phyloP scores from a whole-genome alignment of 2,329 filamentous ascomycete species.

The Thermothelomyces thermophilus region DNA sequence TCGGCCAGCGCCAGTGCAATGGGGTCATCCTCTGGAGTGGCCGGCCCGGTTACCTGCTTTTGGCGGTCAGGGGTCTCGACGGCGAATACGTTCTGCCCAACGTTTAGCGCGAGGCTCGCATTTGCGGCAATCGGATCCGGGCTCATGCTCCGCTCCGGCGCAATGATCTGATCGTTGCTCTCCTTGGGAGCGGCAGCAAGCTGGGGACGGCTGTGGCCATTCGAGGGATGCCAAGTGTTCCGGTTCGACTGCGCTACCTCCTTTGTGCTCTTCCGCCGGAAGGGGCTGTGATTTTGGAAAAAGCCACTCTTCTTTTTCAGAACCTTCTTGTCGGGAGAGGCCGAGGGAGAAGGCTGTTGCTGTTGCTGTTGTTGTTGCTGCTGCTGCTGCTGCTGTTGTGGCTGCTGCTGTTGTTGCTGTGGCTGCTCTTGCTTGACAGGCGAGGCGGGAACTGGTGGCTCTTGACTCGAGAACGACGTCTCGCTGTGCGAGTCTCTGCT shows the following conservation, averaged over 20 bases:
- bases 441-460: slow-evolving; percentile 56
- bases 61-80: slow-evolving; percentile 71
- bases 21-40: slow-evolving; percentile 65
- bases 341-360: slow-evolving; percentile 26
- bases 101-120: slow-evolving; percentile 85
- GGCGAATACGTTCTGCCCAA: slow-evolving; percentile 93
- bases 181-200: slow-evolving; percentile 12
- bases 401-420: not conserved
- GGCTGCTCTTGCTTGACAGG: slow-evolving; percentile 57
- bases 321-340: slow-evolving; percentile 58
- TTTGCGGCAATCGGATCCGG: slow-evolving; percentile 86
- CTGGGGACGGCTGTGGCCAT: slow-evolving; percentile 20
- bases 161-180: slow-evolving; percentile 31
- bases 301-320: slow-evolving; percentile 73
- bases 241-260: slow-evolving; percentile 46
- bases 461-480: slow-evolving; percentile 81
- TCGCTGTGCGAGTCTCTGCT: slow-evolving; percentile 89
- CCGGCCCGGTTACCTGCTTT: slow-evolving; percentile 36
- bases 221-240: slow-evolving; percentile 53
- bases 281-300: slow-evolving; percentile 88
- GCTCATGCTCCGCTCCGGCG: slow-evolving; percentile 48
- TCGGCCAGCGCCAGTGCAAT: slow-evolving; percentile 91
- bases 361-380: not conserved
- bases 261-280: slow-evolving; percentile 85
- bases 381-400: not conserved